Percentiles rank a stretch among this genome's conserved stretches.
phyloP scores from a whole-genome alignment of 306 rosid species.

The Citrullus mucosospermus region DNA sequence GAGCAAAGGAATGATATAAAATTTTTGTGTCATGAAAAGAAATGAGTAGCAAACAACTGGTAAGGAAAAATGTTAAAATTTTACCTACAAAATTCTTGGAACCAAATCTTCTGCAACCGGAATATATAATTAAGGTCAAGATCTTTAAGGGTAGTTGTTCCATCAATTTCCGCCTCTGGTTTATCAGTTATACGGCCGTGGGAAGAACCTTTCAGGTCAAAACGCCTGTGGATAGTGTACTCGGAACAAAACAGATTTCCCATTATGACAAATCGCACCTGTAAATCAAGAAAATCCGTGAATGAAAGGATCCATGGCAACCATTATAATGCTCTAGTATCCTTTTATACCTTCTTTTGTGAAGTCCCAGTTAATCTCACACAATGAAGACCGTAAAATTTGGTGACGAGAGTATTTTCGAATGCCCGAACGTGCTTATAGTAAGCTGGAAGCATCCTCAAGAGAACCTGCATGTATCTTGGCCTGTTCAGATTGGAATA shows the following conservation, averaged over 20 bases:
- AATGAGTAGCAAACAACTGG: not conserved
- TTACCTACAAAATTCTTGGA: constrained; percentile 79
- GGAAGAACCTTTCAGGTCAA: constrained; percentile 89
- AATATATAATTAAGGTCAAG: constrained; percentile 81
- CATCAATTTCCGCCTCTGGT: constrained; percentile 63
- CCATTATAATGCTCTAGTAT: not conserved
- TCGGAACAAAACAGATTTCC: constrained; percentile 84
- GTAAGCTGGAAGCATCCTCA: constrained; percentile 91
- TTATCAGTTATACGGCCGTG: constrained; percentile 75
- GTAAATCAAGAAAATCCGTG: constrained; percentile 9
- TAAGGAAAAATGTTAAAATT: not conserved
- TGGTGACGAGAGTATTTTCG: constrained; percentile 83
- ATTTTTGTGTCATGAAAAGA: not conserved
- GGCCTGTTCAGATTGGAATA: constrained; percentile 12
- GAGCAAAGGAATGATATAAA: not conserved
- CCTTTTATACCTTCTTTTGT: constrained; percentile 70
- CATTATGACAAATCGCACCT: constrained; percentile 97
- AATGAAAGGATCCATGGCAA: not conserved
- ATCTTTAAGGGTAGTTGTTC: constrained; percentile 84
- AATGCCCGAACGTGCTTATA: constrained; percentile 75
- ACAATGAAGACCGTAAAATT: constrained; percentile 85
- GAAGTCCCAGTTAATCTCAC: constrained; percentile 59
- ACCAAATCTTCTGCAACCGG: constrained; percentile 72
- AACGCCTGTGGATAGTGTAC: constrained; percentile 58
- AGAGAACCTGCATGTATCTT: constrained; percentile 46